Evolutionary conservation across 2,329 filamentous ascomycete genomes (phyloP).

Genomic region (Teratosphaeriaceae sp.): DNA sequence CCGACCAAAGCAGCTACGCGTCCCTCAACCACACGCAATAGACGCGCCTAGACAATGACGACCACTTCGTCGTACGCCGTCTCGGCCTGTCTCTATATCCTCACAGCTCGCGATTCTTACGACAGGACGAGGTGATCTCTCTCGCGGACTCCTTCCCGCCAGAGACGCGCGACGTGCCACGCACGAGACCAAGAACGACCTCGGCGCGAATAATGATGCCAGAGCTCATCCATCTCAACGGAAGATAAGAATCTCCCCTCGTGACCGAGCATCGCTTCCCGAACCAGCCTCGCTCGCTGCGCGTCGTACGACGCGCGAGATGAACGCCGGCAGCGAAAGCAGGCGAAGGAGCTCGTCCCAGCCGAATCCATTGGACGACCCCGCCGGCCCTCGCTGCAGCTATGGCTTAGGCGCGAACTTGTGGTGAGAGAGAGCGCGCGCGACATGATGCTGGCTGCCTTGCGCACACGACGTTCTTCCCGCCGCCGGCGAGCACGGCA

Average conservation of each 20-base stretch:
- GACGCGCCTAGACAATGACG: background rate
- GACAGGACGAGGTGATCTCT: no score
- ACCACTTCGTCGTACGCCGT: background rate
- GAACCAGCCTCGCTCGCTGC: background rate
- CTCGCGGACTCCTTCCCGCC: no score
- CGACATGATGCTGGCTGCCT: conserved; percentile 1
- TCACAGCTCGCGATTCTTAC: no score
- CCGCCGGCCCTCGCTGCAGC: background rate
- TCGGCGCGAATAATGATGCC: background rate
- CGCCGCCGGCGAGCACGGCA: background rate
- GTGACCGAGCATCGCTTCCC: background rate
- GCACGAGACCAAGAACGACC: no score
- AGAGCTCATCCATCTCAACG: background rate
- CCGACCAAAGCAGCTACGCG: background rate
- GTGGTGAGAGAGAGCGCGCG: no score
- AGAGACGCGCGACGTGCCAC: no score
- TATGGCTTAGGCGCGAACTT: background rate
- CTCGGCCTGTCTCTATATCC: no score
- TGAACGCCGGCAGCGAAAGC: background rate
- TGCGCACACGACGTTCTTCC: background rate
- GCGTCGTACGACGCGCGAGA: background rate
- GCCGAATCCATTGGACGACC: background rate
- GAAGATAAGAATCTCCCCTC: background rate
- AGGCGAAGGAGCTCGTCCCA: background rate
- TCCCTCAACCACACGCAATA: background rate